phyloP scores from a whole-genome alignment of 495 filamentous ascomycete species.

The Aspergillus nanangensis region DNA sequence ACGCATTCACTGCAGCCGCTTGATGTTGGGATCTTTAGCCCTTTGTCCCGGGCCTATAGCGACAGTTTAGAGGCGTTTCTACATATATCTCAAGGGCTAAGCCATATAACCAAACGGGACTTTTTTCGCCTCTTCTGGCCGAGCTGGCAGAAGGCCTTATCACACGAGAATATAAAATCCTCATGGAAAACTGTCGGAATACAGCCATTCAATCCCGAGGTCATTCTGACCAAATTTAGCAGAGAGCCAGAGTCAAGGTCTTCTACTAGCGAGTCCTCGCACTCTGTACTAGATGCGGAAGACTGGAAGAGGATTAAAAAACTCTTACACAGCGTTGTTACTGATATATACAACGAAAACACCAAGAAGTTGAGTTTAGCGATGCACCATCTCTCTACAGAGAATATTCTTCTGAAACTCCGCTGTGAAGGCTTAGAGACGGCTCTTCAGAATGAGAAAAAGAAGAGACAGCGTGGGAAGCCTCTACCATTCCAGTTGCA shows the following conservation, averaged over 20 bases:
- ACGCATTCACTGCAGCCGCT: constrained; percentile 7
- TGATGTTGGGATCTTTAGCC: no score
- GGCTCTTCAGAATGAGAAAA: constrained; percentile 3
- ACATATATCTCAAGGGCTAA: not conserved
- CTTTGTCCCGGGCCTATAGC: constrained; percentile 1
- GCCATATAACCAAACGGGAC: constrained; percentile 1
- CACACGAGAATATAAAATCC: not conserved
- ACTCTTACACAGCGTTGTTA: not conserved
- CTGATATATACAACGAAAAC: constrained; percentile 1
- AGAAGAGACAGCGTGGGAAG: constrained; percentile 1
- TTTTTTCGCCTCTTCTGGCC: no score
- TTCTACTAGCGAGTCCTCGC: not conserved
- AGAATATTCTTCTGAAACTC: constrained; percentile 1
- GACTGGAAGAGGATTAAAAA: constrained; percentile 5
- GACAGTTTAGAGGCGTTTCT: not conserved
- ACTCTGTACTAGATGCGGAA: not conserved
- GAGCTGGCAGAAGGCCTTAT: not conserved
- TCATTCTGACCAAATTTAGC: constrained; percentile 1
- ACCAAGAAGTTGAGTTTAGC: not conserved
- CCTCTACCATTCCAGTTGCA: not conserved
- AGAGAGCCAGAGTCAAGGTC: not conserved
- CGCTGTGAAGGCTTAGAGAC: not conserved
- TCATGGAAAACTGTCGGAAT: not conserved
- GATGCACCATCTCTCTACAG: constrained; percentile 2
- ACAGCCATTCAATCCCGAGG: not conserved